Evolutionary conservation across 768 basidiomycete genomes (phyloP).

Genomic region (Serendipita sp.): DNA sequence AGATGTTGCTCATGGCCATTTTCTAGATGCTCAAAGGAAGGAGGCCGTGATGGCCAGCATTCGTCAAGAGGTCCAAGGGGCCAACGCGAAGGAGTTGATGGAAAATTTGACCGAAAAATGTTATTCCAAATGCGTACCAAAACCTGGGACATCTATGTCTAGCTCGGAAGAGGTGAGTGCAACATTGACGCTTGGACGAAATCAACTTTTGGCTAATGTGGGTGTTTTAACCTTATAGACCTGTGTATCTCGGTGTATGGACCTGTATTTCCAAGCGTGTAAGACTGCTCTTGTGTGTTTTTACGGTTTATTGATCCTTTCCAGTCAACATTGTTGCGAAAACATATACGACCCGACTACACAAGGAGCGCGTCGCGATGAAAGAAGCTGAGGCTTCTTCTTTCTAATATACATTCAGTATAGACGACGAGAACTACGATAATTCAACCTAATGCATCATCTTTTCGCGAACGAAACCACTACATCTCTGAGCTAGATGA

Average conservation of each 20-base stretch:
- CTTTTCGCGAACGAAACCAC: no score
- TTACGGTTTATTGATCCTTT: constrained; percentile 2
- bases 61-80: constrained; percentile 49
- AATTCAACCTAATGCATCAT: neutral
- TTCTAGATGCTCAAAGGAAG: constrained; percentile 23
- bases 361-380: constrained; percentile 28
- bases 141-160: constrained; percentile 52
- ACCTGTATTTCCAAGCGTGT: constrained; percentile 78
- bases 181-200: neutral
- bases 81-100: constrained; percentile 57
- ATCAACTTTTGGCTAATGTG: neutral
- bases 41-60: constrained; percentile 47
- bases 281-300: constrained; percentile 19
- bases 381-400: neutral
- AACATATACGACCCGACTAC: constrained; percentile 44
- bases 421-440: neutral
- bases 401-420: neutral
- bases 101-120: constrained; percentile 72
- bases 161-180: constrained; percentile 49
- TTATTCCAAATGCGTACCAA: constrained; percentile 58
- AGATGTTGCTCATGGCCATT: neutral
- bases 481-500: no score
- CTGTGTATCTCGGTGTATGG: constrained; percentile 58
- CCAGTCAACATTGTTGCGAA: constrained; percentile 64
- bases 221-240: constrained; percentile 26